phyloP scores from a whole-genome alignment of 2,329 filamentous ascomycete genomes.

The Diaporthe sp. region DNA sequence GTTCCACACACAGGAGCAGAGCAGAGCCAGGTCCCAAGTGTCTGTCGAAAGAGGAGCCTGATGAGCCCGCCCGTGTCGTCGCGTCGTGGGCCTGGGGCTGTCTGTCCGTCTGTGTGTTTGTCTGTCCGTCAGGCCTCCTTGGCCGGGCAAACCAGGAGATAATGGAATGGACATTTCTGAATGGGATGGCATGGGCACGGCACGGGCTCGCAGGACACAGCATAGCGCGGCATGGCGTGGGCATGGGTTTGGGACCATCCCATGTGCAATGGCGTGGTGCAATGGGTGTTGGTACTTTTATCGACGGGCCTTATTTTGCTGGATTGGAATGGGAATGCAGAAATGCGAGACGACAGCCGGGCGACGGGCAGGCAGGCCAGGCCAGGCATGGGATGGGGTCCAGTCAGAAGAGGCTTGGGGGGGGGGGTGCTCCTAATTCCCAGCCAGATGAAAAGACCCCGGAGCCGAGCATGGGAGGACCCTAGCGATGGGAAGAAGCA shows the following conservation, averaged over 20 bases:
- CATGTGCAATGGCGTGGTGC: slow-evolving; percentile 13
- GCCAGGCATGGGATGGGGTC: not conserved
- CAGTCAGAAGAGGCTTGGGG: not conserved
- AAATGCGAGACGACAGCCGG: not conserved
- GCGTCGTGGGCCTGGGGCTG: not conserved
- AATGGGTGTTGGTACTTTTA: slow-evolving; percentile 19
- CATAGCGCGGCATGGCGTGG: slow-evolving; percentile 16
- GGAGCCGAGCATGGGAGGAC: slow-evolving; percentile 17
- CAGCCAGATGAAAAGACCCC: not conserved
- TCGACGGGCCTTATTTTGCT: not conserved
- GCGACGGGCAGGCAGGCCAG: not conserved
- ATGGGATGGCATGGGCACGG: slow-evolving; percentile 3
- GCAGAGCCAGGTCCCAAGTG: too few species aligned
- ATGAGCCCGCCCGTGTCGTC: not conserved
- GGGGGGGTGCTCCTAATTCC: not conserved
- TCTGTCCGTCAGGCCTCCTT: not conserved
- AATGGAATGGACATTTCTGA: not conserved
- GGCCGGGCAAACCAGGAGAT: not conserved
- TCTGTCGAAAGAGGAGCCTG: too few species aligned
- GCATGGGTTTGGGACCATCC: not conserved
- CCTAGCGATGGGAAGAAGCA: not conserved
- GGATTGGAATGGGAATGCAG: not conserved
- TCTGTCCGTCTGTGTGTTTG: too few species aligned
- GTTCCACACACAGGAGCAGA: not conserved
- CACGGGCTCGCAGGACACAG: not conserved